Evolutionary conservation across 371 early-diverging fungal species (phyloP).

Genomic region (Mucor sp.): DNA sequence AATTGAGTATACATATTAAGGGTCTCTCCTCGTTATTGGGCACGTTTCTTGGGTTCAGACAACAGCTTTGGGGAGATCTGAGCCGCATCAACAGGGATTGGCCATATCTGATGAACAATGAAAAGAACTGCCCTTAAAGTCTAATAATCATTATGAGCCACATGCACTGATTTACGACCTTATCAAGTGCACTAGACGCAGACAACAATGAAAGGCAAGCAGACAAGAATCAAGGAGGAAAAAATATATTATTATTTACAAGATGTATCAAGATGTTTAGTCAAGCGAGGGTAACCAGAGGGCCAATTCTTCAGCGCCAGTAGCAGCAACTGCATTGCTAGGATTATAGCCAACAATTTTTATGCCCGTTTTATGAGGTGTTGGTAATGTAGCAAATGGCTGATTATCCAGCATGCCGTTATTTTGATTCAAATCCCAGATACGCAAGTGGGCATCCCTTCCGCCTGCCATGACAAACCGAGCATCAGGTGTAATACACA

Average conservation of each 20-base stretch:
- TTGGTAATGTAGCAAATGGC: slow-evolving; percentile 26
- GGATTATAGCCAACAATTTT: slow-evolving; percentile 73
- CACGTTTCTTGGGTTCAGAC: no score
- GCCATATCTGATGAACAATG: no score
- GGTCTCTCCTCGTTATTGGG: no score
- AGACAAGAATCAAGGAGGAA: no score
- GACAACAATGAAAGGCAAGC: no score
- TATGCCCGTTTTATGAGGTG: slow-evolving; percentile 45
- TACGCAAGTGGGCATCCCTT: slow-evolving; percentile 58
- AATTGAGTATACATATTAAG: no score
- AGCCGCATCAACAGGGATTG: no score
- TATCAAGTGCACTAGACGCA: no score
- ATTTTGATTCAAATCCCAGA: slow-evolving; percentile 63
- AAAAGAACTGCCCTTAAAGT: no score
- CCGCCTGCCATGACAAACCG: slow-evolving; percentile 75
- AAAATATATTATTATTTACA: not conserved
- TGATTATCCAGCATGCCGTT: slow-evolving; percentile 11
- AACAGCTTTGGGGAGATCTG: no score
- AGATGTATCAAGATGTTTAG: not conserved
- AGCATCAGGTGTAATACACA: slow-evolving; percentile 79
- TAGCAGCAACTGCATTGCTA: slow-evolving; percentile 68
- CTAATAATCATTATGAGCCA: no score
- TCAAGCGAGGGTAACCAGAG: slow-evolving; percentile 36
- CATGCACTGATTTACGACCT: no score
- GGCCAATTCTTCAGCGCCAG: slow-evolving; percentile 33